A percentile compares a stretch with the other conserved stretches of the same genome.
Conservation (phyloP, 139 green algal species). For the Closterium sp. region DNA sequence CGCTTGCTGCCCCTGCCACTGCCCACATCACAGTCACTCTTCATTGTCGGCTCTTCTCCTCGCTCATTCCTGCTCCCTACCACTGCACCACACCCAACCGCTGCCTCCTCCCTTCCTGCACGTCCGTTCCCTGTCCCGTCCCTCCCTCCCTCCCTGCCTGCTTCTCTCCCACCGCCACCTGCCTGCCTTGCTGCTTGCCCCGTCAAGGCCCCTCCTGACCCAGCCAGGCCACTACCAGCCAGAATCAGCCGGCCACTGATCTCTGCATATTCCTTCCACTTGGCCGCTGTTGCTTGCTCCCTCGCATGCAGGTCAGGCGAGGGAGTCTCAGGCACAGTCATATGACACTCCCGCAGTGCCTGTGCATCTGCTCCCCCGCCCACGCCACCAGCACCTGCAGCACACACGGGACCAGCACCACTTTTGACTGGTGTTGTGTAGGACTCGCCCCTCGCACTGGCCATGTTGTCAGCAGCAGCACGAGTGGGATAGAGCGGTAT, state of each 20-base stretch:
- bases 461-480: background rate
- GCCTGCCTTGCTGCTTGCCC: background rate
- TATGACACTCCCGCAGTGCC: conserved; percentile 52
- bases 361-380: background rate
- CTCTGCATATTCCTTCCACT: background rate
- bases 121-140: background rate
- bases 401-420: background rate
- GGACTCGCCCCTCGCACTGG: background rate
- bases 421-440: background rate
- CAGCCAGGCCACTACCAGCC: background rate
- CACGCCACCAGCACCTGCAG: background rate
- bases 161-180: background rate
- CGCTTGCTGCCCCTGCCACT: background rate
- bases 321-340: conserved; percentile 79
- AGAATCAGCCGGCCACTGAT: background rate
- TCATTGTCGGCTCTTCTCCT: background rate
- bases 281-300: background rate
- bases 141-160: background rate
- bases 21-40: background rate
- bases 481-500: background rate
- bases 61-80: background rate
- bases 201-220: background rate
- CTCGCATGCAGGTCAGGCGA: conserved; percentile 53
- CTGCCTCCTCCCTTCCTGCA: background rate
- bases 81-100: background rate